Evolutionary conservation across 345 rosid genomes (phyloP).

Genomic region (Melaleuca alternifolia): DNA sequence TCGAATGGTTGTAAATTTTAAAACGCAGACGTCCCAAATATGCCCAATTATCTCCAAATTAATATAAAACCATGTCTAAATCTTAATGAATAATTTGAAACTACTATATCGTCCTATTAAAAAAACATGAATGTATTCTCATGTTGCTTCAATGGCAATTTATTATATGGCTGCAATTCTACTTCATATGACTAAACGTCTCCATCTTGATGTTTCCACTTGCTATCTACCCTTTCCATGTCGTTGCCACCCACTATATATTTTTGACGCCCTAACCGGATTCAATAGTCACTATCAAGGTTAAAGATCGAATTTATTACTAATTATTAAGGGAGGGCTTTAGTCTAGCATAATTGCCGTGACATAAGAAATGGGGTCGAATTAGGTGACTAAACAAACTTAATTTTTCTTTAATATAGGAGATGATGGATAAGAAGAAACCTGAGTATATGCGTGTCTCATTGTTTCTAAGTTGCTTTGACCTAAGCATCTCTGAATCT

Average conservation of each 20-base stretch:
- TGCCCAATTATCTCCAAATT: neutral
- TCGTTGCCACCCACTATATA: neutral
- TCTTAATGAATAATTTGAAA: neutral
- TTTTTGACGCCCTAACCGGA: neutral
- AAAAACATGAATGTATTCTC: neutral
- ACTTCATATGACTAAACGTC: neutral
- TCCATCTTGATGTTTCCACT: neutral
- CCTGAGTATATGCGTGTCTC: neutral
- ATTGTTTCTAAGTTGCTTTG: neutral
- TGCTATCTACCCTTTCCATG: neutral
- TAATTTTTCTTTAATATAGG: neutral
- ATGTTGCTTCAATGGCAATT: neutral
- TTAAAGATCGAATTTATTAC: neutral
- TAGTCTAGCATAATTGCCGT: neutral
- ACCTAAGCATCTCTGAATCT: neutral
- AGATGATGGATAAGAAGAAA: neutral
- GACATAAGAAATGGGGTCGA: neutral
- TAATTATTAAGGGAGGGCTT: neutral
- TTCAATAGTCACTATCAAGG: neutral
- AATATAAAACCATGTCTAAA: neutral
- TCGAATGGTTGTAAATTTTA: neutral
- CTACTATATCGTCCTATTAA: neutral
- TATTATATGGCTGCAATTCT: neutral
- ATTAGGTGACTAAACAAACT: neutral
- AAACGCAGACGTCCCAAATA: neutral